phyloP scores from a whole-genome alignment of 176 grass and related monocot species.

The Oryza glaberrima region DNA sequence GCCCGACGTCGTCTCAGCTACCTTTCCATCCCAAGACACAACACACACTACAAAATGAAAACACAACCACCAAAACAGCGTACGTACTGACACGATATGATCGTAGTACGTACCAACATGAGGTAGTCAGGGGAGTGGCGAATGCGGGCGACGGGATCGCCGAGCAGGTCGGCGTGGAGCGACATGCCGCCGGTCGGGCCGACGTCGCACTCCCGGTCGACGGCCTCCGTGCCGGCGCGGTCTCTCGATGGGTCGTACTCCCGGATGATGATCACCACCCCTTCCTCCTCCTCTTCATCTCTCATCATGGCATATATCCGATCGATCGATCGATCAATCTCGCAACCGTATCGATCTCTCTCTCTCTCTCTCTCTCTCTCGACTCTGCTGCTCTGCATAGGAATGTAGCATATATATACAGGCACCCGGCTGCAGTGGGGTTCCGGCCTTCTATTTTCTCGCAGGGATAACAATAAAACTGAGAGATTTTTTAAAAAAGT shows the following conservation, averaged over 20 bases:
- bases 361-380: not conserved
- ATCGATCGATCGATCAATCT: not conserved
- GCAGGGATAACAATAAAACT: not conserved
- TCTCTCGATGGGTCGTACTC: slow-evolving; percentile 63
- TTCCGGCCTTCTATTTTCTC: not conserved
- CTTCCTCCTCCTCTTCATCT: slow-evolving; percentile 7
- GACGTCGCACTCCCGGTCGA: slow-evolving; percentile 78
- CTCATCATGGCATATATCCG: not conserved
- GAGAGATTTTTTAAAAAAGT: not conserved
- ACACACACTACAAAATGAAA: slow-evolving; percentile 2
- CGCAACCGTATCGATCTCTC: not conserved
- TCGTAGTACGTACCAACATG: slow-evolving; percentile 67
- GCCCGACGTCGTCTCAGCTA: slow-evolving; percentile 73
- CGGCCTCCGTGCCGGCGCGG: slow-evolving; percentile 51
- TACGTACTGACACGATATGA: not conserved
- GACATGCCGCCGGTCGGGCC: slow-evolving; percentile 59
- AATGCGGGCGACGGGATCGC: slow-evolving; percentile 79
- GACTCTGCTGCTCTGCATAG: not conserved
- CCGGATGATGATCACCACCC: slow-evolving; percentile 28
- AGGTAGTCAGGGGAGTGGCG: slow-evolving; percentile 69
- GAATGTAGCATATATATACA: slow-evolving; percentile 45
- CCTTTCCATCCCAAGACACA: slow-evolving; percentile 59
- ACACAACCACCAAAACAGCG: not conserved
- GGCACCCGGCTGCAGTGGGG: not conserved
- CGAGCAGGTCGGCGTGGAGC: slow-evolving; percentile 80